phyloP scores from a whole-genome alignment of 768 basidiomycete species.

The Leucogyrophana mollusca region DNA sequence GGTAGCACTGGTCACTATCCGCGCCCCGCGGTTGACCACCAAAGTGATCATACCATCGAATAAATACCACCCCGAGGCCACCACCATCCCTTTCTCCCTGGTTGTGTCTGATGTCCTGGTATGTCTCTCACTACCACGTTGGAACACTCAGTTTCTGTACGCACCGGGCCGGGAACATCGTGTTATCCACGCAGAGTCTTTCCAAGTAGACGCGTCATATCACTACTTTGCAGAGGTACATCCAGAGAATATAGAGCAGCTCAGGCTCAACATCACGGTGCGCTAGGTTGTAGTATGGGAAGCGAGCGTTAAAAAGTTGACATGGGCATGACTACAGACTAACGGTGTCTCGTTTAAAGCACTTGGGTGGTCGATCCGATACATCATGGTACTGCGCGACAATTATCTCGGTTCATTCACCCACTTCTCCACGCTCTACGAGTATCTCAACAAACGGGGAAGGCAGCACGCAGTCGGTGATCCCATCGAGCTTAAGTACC shows the following conservation, averaged over 20 bases:
- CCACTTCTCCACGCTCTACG: slow-evolving; percentile 83
- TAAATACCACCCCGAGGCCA: slow-evolving; percentile 68
- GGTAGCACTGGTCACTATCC: slow-evolving; percentile 70
- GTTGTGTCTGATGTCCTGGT: slow-evolving; percentile 58
- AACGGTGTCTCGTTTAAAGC: slow-evolving; percentile 60
- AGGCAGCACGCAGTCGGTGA: slow-evolving; percentile 69
- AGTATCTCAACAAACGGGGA: slow-evolving; percentile 74
- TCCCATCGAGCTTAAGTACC: slow-evolving; percentile 76
- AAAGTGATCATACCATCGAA: slow-evolving; percentile 63
- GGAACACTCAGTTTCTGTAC: slow-evolving; percentile 84
- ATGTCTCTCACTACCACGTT: slow-evolving; percentile 73
- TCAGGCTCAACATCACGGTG: slow-evolving; percentile 68
- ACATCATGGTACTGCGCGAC: slow-evolving; percentile 85
- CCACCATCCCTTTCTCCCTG: slow-evolving; percentile 62
- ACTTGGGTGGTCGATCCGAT: slow-evolving; percentile 86
- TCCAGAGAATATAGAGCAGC: slow-evolving; percentile 73
- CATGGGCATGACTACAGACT: slow-evolving; percentile 41
- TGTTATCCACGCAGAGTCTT: slow-evolving; percentile 55
- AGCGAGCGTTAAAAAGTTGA: slow-evolving; percentile 21
- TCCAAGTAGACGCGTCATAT: slow-evolving; percentile 70
- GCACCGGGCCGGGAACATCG: slow-evolving; percentile 56
- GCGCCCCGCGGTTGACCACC: slow-evolving; percentile 54
- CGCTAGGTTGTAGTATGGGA: too few species aligned
- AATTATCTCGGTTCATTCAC: slow-evolving; percentile 96
- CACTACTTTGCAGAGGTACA: slow-evolving; percentile 66